Evolutionary conservation across 2,329 filamentous ascomycete genomes (phyloP).

Genomic region (Coniella lustricola): DNA sequence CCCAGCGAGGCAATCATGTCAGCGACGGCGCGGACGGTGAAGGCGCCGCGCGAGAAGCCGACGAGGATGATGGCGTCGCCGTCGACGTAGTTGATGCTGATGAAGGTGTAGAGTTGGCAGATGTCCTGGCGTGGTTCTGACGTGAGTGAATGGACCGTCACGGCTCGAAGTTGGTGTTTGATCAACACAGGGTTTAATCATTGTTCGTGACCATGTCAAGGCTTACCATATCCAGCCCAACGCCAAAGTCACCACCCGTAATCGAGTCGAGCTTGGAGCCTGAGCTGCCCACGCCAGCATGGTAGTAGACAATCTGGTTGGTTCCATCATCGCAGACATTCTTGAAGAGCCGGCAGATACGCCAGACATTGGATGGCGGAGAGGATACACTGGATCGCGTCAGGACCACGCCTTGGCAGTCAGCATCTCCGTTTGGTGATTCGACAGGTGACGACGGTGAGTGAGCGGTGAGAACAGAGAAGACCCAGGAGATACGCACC

Average conservation of each 20-base stretch:
- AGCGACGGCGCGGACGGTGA: constrained; percentile 32
- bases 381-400: neutral
- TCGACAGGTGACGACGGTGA: no score
- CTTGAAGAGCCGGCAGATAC: constrained; percentile 22
- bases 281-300: constrained; percentile 25
- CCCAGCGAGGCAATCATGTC: constrained; percentile 32
- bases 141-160: neutral
- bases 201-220: no score
- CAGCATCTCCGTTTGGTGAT: no score
- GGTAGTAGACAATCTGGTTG: constrained; percentile 26
- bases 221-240: constrained; percentile 22
- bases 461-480: constrained; percentile 19
- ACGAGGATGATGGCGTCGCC: constrained; percentile 30
- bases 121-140: constrained; percentile 20
- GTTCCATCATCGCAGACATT: constrained; percentile 22
- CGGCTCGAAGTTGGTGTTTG: no score
- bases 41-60: constrained; percentile 33
- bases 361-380: constrained; percentile 20
- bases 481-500: no score
- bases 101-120: constrained; percentile 30
- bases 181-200: no score
- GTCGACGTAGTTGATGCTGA: constrained; percentile 30
- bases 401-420: no score
- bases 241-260: constrained; percentile 26
- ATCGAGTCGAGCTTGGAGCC: constrained; percentile 23